phyloP scores from a whole-genome alignment of 306 rosid genomes.

The Acmispon strigosus region DNA sequence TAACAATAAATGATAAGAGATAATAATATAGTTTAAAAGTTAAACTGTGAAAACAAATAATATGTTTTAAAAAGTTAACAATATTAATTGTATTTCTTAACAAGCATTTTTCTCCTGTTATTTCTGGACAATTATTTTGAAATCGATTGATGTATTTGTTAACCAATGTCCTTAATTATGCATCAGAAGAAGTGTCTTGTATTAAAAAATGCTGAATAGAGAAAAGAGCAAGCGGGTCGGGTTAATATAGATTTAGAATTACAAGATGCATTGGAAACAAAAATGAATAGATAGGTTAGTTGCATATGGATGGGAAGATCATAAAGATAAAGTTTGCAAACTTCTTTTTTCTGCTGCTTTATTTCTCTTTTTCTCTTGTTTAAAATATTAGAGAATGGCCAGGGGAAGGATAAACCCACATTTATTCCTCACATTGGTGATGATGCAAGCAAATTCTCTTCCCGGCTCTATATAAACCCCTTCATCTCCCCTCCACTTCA shows the following conservation, averaged over 20 bases:
- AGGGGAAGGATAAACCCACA: constrained; percentile 53
- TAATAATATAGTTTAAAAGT: too few species aligned
- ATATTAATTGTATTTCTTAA: too few species aligned
- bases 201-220: too few species aligned
- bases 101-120: too few species aligned
- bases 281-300: constrained; percentile 39
- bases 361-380: constrained; percentile 25
- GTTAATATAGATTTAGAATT: constrained; percentile 29
- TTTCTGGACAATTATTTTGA: too few species aligned
- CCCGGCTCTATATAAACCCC: constrained; percentile 52
- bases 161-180: too few species aligned
- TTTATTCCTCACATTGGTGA: constrained; percentile 56
- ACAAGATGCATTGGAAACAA: constrained; percentile 57
- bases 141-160: too few species aligned
- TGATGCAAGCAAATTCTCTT: constrained; percentile 30
- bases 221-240: too few species aligned
- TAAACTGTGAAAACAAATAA: too few species aligned
- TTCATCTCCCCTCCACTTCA: constrained; percentile 20
- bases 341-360: constrained; percentile 28
- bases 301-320: constrained; percentile 35
- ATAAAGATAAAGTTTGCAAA: constrained; percentile 46
- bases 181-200: too few species aligned
- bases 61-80: too few species aligned
- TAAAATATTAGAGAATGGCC: constrained; percentile 37
- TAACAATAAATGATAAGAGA: too few species aligned